Evolutionary conservation across 2,329 filamentous ascomycete genomes (phyloP).

Genomic region (Achaetomium macrosporum): DNA sequence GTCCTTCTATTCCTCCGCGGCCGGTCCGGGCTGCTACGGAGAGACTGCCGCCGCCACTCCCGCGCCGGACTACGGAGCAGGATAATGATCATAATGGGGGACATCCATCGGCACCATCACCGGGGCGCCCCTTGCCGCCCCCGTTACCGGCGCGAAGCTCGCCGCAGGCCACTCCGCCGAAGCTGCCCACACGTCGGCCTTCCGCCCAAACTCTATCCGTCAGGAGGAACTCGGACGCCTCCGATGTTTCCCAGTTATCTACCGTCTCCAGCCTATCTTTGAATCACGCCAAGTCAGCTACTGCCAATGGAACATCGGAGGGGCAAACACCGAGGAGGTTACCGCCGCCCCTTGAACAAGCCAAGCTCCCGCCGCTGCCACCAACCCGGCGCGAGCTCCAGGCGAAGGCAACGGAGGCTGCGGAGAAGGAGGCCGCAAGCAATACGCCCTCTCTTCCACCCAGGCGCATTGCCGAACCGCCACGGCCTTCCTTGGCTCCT

Average conservation of each 20-base stretch:
- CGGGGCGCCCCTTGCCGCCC: slow-evolving; percentile 29
- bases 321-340: slow-evolving; percentile 38
- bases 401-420: slow-evolving; percentile 36
- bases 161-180: slow-evolving; percentile 37
- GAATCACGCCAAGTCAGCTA: slow-evolving; percentile 40
- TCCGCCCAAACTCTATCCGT: slow-evolving; percentile 35
- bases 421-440: slow-evolving; percentile 23
- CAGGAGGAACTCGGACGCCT: slow-evolving; percentile 54
- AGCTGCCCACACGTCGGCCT: slow-evolving; percentile 45
- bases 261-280: slow-evolving; percentile 48
- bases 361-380: slow-evolving; percentile 53
- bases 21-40: slow-evolving; percentile 27
- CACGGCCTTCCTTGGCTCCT: slow-evolving; percentile 42
- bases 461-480: slow-evolving; percentile 31
- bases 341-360: slow-evolving; percentile 50
- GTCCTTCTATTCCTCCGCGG: slow-evolving; percentile 37
- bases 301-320: slow-evolving; percentile 44
- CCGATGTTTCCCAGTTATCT: slow-evolving; percentile 50
- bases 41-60: slow-evolving; percentile 33
- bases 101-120: slow-evolving; percentile 23
- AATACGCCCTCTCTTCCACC: slow-evolving; percentile 30
- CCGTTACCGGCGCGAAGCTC: slow-evolving; percentile 36
- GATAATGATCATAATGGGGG: slow-evolving; percentile 22
- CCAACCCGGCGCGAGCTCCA: slow-evolving; percentile 51
- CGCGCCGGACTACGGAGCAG: slow-evolving; percentile 30